phyloP scores from a whole-genome alignment of 805 yeast species.

The Pichia rugopelliculosa region DNA sequence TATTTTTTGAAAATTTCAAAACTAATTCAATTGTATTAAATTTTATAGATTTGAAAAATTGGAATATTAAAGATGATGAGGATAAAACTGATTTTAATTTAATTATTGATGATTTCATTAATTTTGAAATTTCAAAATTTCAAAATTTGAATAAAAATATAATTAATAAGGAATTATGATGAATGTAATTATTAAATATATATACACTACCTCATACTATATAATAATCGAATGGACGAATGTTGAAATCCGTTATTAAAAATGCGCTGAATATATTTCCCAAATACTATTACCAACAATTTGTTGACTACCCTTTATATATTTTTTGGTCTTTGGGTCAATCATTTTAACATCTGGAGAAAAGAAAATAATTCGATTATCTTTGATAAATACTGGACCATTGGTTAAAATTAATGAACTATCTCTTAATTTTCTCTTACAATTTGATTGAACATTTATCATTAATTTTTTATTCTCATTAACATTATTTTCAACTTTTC shows the following conservation, averaged over 20 bases:
- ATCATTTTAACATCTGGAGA: slow-evolving; percentile 10
- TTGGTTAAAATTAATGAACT: slow-evolving; percentile 1
- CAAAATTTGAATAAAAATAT: background rate
- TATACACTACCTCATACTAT: too few species aligned
- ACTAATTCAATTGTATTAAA: slow-evolving; percentile 3
- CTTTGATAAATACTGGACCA: slow-evolving; percentile 2
- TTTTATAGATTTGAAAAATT: slow-evolving; percentile 5
- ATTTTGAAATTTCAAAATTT: background rate
- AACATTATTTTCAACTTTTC: too few species aligned
- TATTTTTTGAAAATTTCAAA: background rate
- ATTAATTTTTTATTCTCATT: too few species aligned
- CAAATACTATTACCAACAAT: slow-evolving; percentile 10
- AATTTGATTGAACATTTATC: background rate
- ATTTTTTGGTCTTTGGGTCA: slow-evolving; percentile 5
- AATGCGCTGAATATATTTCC: slow-evolving; percentile 9
- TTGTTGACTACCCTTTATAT: slow-evolving; percentile 1
- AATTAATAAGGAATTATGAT: background rate
- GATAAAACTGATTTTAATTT: background rate
- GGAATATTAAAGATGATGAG: background rate
- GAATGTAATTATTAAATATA: too few species aligned
- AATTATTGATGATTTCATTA: background rate
- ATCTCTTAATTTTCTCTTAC: background rate
- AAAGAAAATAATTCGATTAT: slow-evolving; percentile 7
- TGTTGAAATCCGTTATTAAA: too few species aligned
- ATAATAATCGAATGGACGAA: too few species aligned